Base-by-base conservation (phyloP, 1,139 yeast species). In the Arxiozyma slooffiae region DNA sequence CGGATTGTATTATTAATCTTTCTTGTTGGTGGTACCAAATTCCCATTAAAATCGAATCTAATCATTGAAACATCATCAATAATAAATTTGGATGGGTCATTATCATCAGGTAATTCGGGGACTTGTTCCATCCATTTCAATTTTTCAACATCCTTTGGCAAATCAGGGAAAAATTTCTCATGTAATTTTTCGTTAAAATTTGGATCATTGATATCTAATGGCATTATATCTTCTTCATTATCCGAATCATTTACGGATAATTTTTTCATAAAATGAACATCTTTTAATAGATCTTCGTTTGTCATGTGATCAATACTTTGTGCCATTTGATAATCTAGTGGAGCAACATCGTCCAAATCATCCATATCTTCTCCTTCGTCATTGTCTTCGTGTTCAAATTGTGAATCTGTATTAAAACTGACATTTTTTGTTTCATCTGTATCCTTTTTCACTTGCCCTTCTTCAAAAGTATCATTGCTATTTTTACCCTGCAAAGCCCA, bases 41-140 rank as follows among this genome's bases (percentile, higher is more conserved):
- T 74, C 8, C 97, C 98, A 52, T 80, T 74, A 67, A 92, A 90
- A 61, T 92, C 97, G 64, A 92, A 94, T 55, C 99, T 71, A 67
- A 92, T 73, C 53, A 86, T 82, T 0, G 81, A 69, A 1, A 83
- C 77, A 21, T 83, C 79, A 47, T 81, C 84, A 55, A 82, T 81
- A 0, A 80, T 71, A 4, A 67, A 57, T 0, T 53, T 49, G 2
- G 75, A 70, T 1, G 74, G 59, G 4, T 71, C 72, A 14, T 70
- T 65, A 6, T 11, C n/a, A 24, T 70, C 65, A 5, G 52, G 46
- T 26, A 40, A 16, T 18, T 68, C 69, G 1, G 82, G 80, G 34
- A 76, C 57, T 1, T 89, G 86, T 52, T 79, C 75, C 96, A 90
- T 90, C 98, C 98, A 92, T 50, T 90, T 85, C 52, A 94, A 67